Base-by-base conservation (phyloP, 306 rosid species). In the Malus sylvestris region DNA sequence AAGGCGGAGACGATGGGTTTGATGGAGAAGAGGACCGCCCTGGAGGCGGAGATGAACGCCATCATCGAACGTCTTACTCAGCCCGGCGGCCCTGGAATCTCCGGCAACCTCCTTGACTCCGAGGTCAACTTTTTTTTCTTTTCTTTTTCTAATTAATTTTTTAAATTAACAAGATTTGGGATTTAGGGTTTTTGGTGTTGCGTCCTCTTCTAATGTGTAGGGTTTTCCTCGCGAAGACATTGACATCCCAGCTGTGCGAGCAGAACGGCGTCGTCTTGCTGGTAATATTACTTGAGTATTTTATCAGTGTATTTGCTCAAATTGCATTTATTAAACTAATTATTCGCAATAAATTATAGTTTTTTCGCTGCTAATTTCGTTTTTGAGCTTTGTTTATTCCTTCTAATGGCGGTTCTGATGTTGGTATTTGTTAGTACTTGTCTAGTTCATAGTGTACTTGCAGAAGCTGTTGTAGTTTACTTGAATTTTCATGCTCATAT, bases 221-320 rank as follows among this genome's bases (percentile, higher is more conserved):
- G 97, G 93, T 4, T 92, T 95, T 87, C 97, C 98, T 78, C 98
- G 96, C 22, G 70, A 91, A 2, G 96, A 95, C 74, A 76, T 90
- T 32, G 98, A 95, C 71, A 87, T 95, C 83, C 93, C 92, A 20
- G 83, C 57, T 35, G 84, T 94, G 68, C 89, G 88, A 65, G 88
- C 96, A 2, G 89, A 92, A 78, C 86, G 97, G 64, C 84, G 65
- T 74, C 96, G 95, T 35, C 96, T 94, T 67, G 65, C 90, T 69
- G 98, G 98, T 90, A 51, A 49, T 12, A 49, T 82, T 45, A 38
- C 13, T 67, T 61, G 3, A 38, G 38, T 66, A 33, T 70, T 66
- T 35, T 9, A 69, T 30, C 19, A 2, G 32, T 23, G 22, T 9
- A 4, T 53, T n/a, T 59, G 19, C n/a, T 46, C 51, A 29, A 9